Base-by-base conservation (phyloP, 1,284 basidiomycete species). In the Neonothopanus nambi region DNA sequence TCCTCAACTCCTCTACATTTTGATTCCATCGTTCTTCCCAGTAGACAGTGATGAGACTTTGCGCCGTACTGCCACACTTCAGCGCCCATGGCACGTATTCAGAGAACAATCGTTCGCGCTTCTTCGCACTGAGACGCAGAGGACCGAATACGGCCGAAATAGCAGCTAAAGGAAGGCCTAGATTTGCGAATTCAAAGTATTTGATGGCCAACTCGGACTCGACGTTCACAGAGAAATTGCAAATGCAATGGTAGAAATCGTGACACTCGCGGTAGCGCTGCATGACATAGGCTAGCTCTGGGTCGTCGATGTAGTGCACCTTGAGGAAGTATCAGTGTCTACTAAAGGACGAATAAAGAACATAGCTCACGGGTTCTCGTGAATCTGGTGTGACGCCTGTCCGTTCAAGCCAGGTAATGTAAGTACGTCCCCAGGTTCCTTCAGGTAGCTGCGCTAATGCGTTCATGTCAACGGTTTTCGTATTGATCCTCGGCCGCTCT, bases 231-330 rank as follows among this genome's bases (percentile, higher is more conserved):
- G 94, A 95, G 23, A 98, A 81, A 55, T 85, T 85, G 68, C 87
- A 85, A 52, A 98, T 81, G 56, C 92, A 88, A 66, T 98, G 96
- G 68, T 97, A 97, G 64, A 97, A 89, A 72, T 98, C 93, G 72
- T 98, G 96, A 61, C 91, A 96, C 74, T 99, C 95, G 36, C 97
- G 89, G 69, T 99, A 99, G 40, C 97, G 88, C 63, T 97, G 93
- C 88, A 99, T 95, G 52, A 98, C 93, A 69, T 98, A 97, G 24
- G 95, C 95, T 11, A 96, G 81, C 63, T 95, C 93, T 1, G 93
- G 91, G 61, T 96, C 93, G 64, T 92, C 83, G 61, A 99, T 91
- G 68, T 98, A 98, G 61, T 89, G 90, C 4, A 97, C 93, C 93
- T 91, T 23, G 20, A 44, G 30, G 40, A 50, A 45, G 18, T 56